These are phyloP conservation scores for Candida frijolesensis DNA, from an alignment of 1,139 yeast species.

Conservation along the genomic window DNA sequence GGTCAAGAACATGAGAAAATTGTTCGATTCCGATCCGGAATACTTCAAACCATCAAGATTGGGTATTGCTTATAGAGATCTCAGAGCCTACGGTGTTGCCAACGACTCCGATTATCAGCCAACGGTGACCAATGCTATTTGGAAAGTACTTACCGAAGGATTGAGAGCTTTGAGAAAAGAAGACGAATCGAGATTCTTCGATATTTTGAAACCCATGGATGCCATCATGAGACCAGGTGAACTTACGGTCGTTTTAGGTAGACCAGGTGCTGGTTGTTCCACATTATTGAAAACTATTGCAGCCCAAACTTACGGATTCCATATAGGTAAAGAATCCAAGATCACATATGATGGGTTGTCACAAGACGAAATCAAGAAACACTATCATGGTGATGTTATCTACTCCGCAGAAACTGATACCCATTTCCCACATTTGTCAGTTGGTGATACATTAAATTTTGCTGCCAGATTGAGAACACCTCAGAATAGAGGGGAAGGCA, in stretches of 20 bases:
- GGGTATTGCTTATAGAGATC: conserved; percentile 67
- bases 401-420: conserved; percentile 55
- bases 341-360: conserved; percentile 51
- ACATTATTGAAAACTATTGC: conserved; percentile 35
- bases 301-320: conserved; percentile 35
- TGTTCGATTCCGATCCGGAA: conserved; percentile 58
- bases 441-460: conserved; percentile 51
- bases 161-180: conserved; percentile 27
- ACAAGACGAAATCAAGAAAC: conserved; percentile 47
- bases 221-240: conserved; percentile 34
- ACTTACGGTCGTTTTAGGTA: conserved; percentile 35
- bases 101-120: conserved; percentile 78
- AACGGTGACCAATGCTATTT: conserved; percentile 59
- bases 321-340: conserved; percentile 26
- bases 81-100: conserved; percentile 74
- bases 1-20: conserved; percentile 67
- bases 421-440: conserved; percentile 56
- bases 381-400: conserved; percentile 49
- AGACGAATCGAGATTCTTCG: conserved; percentile 27
- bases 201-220: conserved; percentile 36
- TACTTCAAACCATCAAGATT: conserved; percentile 61
- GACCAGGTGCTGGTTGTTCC: conserved; percentile 39
- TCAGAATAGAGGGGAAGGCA: conserved; percentile 36
- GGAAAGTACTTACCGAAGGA: conserved; percentile 22
- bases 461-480: conserved; percentile 46